phyloP scores from a whole-genome alignment of 1,139 yeast genomes.

The Hansenula lynferdii region DNA sequence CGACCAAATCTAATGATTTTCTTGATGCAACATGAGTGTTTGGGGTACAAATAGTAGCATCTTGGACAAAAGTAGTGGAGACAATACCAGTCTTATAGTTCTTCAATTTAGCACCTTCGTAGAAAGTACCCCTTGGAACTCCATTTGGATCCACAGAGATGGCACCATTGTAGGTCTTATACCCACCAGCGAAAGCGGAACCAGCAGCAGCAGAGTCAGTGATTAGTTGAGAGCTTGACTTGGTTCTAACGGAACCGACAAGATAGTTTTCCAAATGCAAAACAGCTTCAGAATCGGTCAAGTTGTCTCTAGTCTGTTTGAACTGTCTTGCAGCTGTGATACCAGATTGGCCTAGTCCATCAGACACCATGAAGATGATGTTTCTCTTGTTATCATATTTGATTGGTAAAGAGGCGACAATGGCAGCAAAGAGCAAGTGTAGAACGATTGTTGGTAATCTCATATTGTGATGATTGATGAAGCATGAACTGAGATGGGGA shows the following conservation, averaged over 20 bases:
- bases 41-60: slow-evolving; percentile 23
- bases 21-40: slow-evolving; percentile 19
- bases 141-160: slow-evolving; percentile 21
- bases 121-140: slow-evolving; percentile 21
- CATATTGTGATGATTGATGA: no score
- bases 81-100: slow-evolving; percentile 22
- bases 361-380: slow-evolving; percentile 21
- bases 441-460: slow-evolving; percentile 18
- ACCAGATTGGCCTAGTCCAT: slow-evolving; percentile 20
- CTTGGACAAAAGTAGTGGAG: slow-evolving; percentile 22
- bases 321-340: slow-evolving; percentile 21
- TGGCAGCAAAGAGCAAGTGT: slow-evolving; percentile 15
- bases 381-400: slow-evolving; percentile 21
- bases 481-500: no score
- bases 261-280: slow-evolving; percentile 19
- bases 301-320: slow-evolving; percentile 12
- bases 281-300: slow-evolving; percentile 14
- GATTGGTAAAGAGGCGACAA: slow-evolving; percentile 17
- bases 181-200: slow-evolving; percentile 18
- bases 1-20: slow-evolving; percentile 17
- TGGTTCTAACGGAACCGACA: slow-evolving; percentile 21
- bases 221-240: slow-evolving; percentile 17
- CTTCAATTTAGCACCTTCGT: slow-evolving; percentile 21
- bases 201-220: slow-evolving; percentile 25
- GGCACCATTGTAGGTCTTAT: slow-evolving; percentile 22